Evolutionary conservation across 257 asterid species (phyloP), one percentile per base, ranked within the genome.

Genomic region (Primulina tabacum): DNA sequence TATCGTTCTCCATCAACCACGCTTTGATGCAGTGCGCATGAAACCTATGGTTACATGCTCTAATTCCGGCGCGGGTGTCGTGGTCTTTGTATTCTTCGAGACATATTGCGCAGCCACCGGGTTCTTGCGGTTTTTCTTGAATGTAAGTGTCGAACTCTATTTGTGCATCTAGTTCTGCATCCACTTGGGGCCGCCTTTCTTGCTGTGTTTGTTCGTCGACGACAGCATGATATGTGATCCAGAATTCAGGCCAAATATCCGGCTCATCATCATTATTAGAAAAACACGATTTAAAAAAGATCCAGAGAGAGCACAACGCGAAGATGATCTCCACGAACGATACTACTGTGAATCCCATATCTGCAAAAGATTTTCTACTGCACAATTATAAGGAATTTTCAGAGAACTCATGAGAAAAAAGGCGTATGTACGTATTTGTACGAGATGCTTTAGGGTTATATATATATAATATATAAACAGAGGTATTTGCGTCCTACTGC

Each of bases 71-170:
- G n/a, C 34, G 37, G 0, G 20, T 29, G 16, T 75, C 71, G n/a
- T 75, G 75, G 59, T 75, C 71, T 29, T 56, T 32, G 12, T 75
- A 75, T 10, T 69, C 79, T 60, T 63, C 71, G 71, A 75, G 3
- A 32, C 79, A 75, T n/a, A 75, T 75, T 0, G 20, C 37, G 59
- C 79, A 75, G 5, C 69, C 75, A 11, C 70, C 56, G 18, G 24
- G 43, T 1, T 67, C 64, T 18, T 67, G 33, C 9, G 64, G 35
- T 2, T 33, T 68, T 21, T 32, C 69, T 53, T 18, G 33, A 1
- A 1, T 33, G 18, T 40, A 71, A 0, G 12, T 62, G 26, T 71
- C 64, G 35, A 62, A 63, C 34, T 62, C 62, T 17, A 71, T 33
- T 26, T 12, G 64, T 1, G 20, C 69, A 28, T 28, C 30, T 28